Evolutionary conservation across 495 filamentous ascomycete genomes (phyloP), one percentile per base, ranked within the genome.

Genomic region (Neurospora tetrasperma): DNA sequence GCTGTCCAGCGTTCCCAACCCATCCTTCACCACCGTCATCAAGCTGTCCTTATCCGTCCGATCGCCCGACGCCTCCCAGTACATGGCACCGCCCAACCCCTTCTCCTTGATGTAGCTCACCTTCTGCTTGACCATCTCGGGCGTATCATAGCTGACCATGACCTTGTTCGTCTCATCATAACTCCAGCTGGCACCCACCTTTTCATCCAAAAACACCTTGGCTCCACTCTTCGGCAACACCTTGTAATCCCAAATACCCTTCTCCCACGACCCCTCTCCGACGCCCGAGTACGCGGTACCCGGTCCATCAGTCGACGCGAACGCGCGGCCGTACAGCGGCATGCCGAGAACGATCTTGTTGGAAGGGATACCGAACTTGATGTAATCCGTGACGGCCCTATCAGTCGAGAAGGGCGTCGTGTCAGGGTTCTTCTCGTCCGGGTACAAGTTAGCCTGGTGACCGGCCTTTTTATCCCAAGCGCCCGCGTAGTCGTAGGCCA

Each of bases 41-140:
- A 94, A 75, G 76, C 89, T 91, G 54, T 85, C 86, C n/a, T 82
- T 82, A 6, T 83, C 88, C 2, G 69, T 83, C 77, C 87, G 88
- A 81, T 97, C 94, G 14, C 84, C 89, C 73, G 89, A 93, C 44
- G 88, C 89, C 82, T 97, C 94, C 94, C 94, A 98, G 88, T 92
- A 97, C 93, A 97, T 97, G 4, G 86, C 88, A 31, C 94, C 94
- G 2, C 89, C 93, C 4, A 97, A 84, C 2, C 88, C 87, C 73
- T 84, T 83, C 46, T 82, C 73, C 79, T 85, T 84, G 71, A 95
- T 84, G 76, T 91, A 97, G 11, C 78, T 77, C 6, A 88, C 89
- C 84, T 97, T 98, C 59, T 74, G 41, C 69, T 79, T 77, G 0
- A 90, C 84, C 75, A 91, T 86, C 11, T 86, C 84, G 0, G 85